phyloP scores from a whole-genome alignment of 306 rosid species.

The Geum urbanum region DNA sequence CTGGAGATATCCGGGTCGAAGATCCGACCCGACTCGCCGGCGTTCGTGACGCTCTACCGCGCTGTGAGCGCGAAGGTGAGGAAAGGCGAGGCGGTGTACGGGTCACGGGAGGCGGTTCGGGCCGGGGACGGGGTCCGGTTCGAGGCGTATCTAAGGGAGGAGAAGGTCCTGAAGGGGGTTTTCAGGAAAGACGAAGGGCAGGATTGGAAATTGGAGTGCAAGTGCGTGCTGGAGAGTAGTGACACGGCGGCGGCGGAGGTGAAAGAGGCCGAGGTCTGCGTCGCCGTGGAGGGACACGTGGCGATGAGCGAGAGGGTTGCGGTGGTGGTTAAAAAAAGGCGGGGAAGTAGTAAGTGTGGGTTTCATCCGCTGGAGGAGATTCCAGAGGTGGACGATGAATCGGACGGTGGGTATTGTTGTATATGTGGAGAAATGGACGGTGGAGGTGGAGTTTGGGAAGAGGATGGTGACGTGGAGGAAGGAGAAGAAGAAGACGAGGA shows the following conservation, averaged over 20 bases:
- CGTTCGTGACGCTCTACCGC: conserved; percentile 43
- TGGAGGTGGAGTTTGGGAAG: conserved; percentile 11
- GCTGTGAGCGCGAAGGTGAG: conserved; percentile 11
- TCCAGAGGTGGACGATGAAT: conserved; percentile 32
- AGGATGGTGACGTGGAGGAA: conserved; percentile 12
- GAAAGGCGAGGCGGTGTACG: conserved; percentile 25
- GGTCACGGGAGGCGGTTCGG: conserved; percentile 38
- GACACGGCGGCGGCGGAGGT: conserved; percentile 10
- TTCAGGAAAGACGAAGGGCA: conserved; percentile 31
- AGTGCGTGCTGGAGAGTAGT: conserved; percentile 23
- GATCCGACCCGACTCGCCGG: conserved; percentile 35
- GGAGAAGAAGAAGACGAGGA: background rate
- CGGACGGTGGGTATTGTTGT: conserved; percentile 22
- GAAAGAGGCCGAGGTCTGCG: conserved; percentile 35
- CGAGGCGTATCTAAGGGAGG: conserved; percentile 39
- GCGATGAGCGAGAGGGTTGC: conserved; percentile 36
- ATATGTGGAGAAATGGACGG: conserved; percentile 23
- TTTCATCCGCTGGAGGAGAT: conserved; percentile 38
- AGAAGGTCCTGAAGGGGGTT: conserved; percentile 39
- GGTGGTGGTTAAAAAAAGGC: conserved; percentile 20
- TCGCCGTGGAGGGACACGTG: conserved; percentile 41
- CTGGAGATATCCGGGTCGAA: conserved; percentile 37
- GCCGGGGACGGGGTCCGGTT: conserved; percentile 36
- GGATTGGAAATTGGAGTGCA: conserved; percentile 46
- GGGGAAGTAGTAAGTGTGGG: conserved; percentile 15